phyloP scores from a whole-genome alignment of 73 alveolate species.

The Tetrahymena thermophila region DNA sequence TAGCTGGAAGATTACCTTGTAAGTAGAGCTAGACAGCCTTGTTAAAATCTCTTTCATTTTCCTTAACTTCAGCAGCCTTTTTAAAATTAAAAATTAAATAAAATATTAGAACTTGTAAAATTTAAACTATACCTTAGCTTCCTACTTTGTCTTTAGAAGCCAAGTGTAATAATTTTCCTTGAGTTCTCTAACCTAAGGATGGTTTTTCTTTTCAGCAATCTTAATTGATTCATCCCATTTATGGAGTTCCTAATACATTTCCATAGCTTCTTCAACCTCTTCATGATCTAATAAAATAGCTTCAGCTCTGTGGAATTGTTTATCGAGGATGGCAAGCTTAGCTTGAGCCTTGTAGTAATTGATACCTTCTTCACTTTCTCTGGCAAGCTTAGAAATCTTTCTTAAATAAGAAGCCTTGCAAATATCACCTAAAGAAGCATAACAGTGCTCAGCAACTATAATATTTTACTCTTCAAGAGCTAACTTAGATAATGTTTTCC shows the following conservation, averaged over 20 bases:
- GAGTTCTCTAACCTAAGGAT: constrained; percentile 94
- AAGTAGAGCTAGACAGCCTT: constrained; percentile 97
- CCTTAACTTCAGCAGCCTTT: constrained; percentile 99
- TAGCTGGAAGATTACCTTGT: constrained; percentile 99
- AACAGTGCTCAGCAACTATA: constrained; percentile 99
- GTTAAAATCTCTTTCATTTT: constrained; percentile 96
- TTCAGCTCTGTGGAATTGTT: constrained; percentile 98
- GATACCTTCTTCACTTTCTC: constrained; percentile 84
- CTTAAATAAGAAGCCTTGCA: constrained; percentile 93
- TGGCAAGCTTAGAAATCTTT: constrained; percentile 71
- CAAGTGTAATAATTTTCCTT: constrained; percentile 97
- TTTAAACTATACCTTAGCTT: background rate
- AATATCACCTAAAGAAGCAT: constrained; percentile 98
- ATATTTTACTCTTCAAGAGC: constrained; percentile 95
- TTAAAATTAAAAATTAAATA: constrained; percentile 7
- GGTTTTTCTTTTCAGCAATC: constrained; percentile 98
- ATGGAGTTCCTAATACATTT: constrained; percentile 98
- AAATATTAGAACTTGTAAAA: too few relatives aligned
- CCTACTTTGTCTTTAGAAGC: constrained; percentile 96
- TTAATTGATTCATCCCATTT: constrained; percentile 99
- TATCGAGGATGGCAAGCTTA: constrained; percentile 94
- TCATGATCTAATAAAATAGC: constrained; percentile 95
- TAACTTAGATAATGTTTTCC: constrained; percentile 94
- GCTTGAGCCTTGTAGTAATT: constrained; percentile 95
- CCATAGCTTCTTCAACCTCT: constrained; percentile 99